Base-by-base conservation (phyloP, 805 yeast genomes). In the Tetrapisispora iriomotensis region DNA sequence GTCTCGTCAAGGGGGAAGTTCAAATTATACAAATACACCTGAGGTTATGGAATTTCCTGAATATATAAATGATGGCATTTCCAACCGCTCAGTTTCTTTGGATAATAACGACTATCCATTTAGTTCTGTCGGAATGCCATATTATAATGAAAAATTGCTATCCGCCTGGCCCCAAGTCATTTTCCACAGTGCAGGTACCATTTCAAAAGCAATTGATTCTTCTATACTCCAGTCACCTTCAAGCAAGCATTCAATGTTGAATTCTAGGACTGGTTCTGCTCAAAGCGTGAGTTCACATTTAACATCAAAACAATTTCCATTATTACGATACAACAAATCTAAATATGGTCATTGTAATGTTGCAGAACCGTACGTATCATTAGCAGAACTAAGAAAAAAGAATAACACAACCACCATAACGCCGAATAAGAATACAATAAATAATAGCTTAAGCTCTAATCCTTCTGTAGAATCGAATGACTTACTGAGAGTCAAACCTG, bases 121-220 rank as follows among this genome's bases (percentile, higher is more conserved):
- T 41, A 79, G 77, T 35, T 54, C 75, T 1, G 67, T 92, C 2
- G 96, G 96, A 8, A 64, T 92, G 74, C 97, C 98, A 0, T 85
- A 79, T 50, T 92, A 86, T 58, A 76, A 76, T 40, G 83, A 81
- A 30, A 72, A 72, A 39, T 68, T 92, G 14, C 65, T 88, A 8
- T 86, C 96, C 0, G 79, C 84, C 12, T 90, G 88, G 86, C 82
- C 90, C 0, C 53, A 79, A 29, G 58, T 70, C 44, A 66, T 75
- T 6, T 85, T 83, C 53, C 70, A 73, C 35, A 75, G 75, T 46
- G 56, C 65, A 3, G 85, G 94, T 1, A 74, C 76, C 41, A 62
- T 82, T 4, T 78, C 87, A 8, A 60, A 61, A 10, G 61, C 62
- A 10, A 67, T 78, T 19, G 82, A 77, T 44, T 65, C 31, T 7